Conservation (phyloP, 306 rosid species). For the Cucurbita argyrosperma region DNA sequence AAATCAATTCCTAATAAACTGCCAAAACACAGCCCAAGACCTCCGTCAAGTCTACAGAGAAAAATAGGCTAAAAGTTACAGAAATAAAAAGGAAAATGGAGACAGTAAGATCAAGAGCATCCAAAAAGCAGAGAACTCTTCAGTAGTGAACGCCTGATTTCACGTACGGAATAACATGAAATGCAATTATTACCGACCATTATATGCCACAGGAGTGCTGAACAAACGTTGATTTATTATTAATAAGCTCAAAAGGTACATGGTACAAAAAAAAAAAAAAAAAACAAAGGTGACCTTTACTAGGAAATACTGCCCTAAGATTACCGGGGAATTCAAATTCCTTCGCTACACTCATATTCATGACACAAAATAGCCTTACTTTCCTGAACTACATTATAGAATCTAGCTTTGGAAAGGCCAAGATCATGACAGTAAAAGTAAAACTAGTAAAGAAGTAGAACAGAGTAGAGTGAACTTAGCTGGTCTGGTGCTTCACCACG, state of each 20-base stretch:
- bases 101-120: background rate
- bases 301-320: background rate
- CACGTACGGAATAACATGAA: background rate
- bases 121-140: background rate
- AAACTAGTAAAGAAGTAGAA: background rate
- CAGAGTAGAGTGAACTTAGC: background rate
- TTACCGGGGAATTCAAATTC: background rate
- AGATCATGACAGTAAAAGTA: background rate
- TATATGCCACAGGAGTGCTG: background rate
- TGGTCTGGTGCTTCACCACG: slow-evolving; percentile 29
- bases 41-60: background rate
- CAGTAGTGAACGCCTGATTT: background rate
- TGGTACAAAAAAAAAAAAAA: background rate
- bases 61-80: background rate
- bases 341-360: background rate
- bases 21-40: background rate
- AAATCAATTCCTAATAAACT: background rate
- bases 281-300: background rate
- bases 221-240: background rate
- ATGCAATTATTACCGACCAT: background rate
- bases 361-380: background rate
- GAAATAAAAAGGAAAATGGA: background rate
- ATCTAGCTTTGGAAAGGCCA: background rate
- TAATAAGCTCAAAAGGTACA: background rate
- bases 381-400: background rate